phyloP scores from a whole-genome alignment of 2,329 filamentous ascomycete species.

The Teratosphaeria destructans region DNA sequence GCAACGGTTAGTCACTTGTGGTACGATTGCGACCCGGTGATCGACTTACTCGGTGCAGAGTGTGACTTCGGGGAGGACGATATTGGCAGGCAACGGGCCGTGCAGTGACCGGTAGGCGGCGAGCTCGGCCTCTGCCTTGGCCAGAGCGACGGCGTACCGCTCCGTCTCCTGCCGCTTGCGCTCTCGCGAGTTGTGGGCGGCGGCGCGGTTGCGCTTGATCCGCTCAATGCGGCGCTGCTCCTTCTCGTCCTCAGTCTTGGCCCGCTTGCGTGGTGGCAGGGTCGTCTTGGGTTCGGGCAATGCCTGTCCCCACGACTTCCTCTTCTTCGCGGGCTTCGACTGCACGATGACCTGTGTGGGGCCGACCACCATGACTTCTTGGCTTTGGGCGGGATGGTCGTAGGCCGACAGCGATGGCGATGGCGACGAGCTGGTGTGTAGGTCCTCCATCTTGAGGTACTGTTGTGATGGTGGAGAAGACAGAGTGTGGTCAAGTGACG shows the following conservation, averaged over 20 bases:
- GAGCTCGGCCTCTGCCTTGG: conserved; percentile 21
- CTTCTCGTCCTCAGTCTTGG: conserved; percentile 98
- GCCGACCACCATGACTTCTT: background rate
- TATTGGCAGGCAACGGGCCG: conserved; percentile 21
- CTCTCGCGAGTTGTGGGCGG: conserved; percentile 91
- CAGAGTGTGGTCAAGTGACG: conserved; percentile 1
- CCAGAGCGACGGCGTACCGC: conserved; percentile 51
- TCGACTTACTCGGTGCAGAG: conserved; percentile 16
- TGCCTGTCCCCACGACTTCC: conserved; percentile 98
- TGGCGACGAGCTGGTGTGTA: conserved; percentile 2
- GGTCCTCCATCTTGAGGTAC: conserved; percentile 6
- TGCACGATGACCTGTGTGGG: conserved; percentile 22
- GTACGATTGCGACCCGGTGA: too few species aligned
- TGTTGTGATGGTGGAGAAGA: conserved; percentile 3
- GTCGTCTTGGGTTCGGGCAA: conserved; percentile 95
- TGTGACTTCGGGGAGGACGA: conserved; percentile 24
- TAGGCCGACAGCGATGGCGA: conserved; percentile 2
- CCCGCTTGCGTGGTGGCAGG: conserved; percentile 88
- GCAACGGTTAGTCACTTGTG: background rate
- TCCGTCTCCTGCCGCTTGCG: conserved; percentile 87
- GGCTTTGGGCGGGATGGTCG: background rate
- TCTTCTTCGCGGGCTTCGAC: conserved; percentile 25
- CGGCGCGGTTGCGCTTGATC: conserved; percentile 89
- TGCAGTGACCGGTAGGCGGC: conserved; percentile 22
- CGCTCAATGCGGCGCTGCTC: conserved; percentile 95